These are phyloP conservation scores for Moringa oleifera DNA, from an alignment of 345 rosid genomes.

Conservation along the genomic window DNA sequence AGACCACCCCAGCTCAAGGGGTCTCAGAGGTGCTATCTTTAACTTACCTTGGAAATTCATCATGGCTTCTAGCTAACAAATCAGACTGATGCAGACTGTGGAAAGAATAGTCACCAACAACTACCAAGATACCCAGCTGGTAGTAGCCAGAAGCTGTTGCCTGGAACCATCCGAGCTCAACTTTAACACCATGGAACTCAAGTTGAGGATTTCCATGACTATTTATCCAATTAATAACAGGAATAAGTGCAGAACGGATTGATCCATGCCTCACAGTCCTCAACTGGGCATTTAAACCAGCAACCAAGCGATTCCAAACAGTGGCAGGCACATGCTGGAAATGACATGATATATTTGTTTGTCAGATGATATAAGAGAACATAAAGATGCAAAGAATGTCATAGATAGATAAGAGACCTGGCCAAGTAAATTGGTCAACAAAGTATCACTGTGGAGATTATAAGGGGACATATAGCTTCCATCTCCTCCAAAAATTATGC, in stretches of 20 bases:
- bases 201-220: slow-evolving; percentile 94
- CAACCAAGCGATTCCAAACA: slow-evolving; percentile 91
- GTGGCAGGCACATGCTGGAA: slow-evolving; percentile 84
- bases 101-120: slow-evolving; percentile 51
- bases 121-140: slow-evolving; percentile 89
- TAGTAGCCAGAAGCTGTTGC: slow-evolving; percentile 97
- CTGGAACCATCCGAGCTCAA: slow-evolving; percentile 97
- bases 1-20: neutral
- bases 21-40: neutral
- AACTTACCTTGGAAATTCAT: slow-evolving; percentile 55
- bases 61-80: slow-evolving; percentile 36
- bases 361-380: slow-evolving; percentile 6
- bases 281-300: slow-evolving; percentile 91
- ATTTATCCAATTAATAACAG: slow-evolving; percentile 74
- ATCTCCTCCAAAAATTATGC: slow-evolving; percentile 90
- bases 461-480: slow-evolving; percentile 99
- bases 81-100: slow-evolving; percentile 34
- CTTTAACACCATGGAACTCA: slow-evolving; percentile 81
- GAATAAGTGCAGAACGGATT: slow-evolving; percentile 67
- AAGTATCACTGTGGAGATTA: slow-evolving; percentile 68
- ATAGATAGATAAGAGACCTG: slow-evolving; percentile 51
- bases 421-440: slow-evolving; percentile 86
- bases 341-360: slow-evolving; percentile 7
- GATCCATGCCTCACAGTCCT: slow-evolving; percentile 94
- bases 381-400: neutral